Conservation (phyloP, 2,329 filamentous ascomycete species). For the Colletotrichum endophyticum region DNA sequence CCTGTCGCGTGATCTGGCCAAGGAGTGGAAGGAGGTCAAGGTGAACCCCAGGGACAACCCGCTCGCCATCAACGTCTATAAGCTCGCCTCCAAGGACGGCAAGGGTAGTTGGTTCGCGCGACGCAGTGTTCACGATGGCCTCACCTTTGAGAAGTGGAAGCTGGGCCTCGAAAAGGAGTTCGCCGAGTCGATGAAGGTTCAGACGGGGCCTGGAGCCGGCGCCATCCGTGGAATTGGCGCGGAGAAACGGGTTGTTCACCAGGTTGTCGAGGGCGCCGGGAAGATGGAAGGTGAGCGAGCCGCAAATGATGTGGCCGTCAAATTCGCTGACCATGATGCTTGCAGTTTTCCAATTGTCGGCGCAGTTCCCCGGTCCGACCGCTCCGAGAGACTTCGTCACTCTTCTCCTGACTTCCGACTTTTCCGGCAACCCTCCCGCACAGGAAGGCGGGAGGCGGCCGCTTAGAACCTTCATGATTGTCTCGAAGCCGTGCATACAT, state of each 20-base stretch:
- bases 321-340: constrained; percentile 6
- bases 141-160: constrained; percentile 81
- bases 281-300: constrained; percentile 62
- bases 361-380: constrained; percentile 88
- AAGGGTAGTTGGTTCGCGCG: constrained; percentile 90
- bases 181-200: constrained; percentile 73
- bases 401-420: constrained; percentile 72
- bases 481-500: constrained; percentile 85
- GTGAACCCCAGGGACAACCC: constrained; percentile 75
- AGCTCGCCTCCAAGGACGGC: constrained; percentile 78
- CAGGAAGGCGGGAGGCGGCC: constrained; percentile 39
- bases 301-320: constrained; percentile 1
- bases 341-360: constrained; percentile 82
- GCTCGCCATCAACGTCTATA: constrained; percentile 78
- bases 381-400: constrained; percentile 88
- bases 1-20: constrained; percentile 63
- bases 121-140: constrained; percentile 78
- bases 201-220: constrained; percentile 72
- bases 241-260: constrained; percentile 73
- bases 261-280: constrained; percentile 61
- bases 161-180: constrained; percentile 81
- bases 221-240: constrained; percentile 86
- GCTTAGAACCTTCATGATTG: constrained; percentile 78
- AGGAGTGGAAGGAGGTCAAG: constrained; percentile 88
- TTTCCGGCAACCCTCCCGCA: constrained; percentile 43